A percentile compares a stretch with the other conserved stretches of the same genome.
Conservation (phyloP, 2,329 filamentous ascomycete genomes). For the Botrytis elliptica region DNA sequence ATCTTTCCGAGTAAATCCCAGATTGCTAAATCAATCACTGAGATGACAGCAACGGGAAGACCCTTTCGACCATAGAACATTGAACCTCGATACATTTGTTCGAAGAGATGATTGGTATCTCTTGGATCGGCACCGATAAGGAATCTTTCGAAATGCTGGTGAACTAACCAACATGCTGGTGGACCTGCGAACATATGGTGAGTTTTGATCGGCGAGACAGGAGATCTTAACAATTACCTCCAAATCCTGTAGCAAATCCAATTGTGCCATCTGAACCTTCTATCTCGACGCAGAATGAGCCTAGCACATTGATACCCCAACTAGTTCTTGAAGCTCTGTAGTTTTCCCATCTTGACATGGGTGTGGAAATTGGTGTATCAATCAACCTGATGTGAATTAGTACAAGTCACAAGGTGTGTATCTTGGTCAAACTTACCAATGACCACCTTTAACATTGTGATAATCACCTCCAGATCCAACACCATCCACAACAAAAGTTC, state of each 20-base stretch:
- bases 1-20: slow-evolving; percentile 94
- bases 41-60: slow-evolving; percentile 85
- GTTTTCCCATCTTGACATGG: slow-evolving; percentile 84
- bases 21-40: slow-evolving; percentile 86
- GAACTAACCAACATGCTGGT: slow-evolving; percentile 89
- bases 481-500: slow-evolving; percentile 70
- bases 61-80: slow-evolving; percentile 98
- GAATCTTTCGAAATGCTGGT: slow-evolving; percentile 92
- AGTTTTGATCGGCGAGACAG: slow-evolving; percentile 14
- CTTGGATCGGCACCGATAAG: slow-evolving; percentile 83
- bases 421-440: slow-evolving; percentile 52
- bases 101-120: slow-evolving; percentile 88
- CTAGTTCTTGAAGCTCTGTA: slow-evolving; percentile 85
- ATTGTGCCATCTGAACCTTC: slow-evolving; percentile 89
- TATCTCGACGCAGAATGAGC: slow-evolving; percentile 88
- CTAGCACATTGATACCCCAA: slow-evolving; percentile 94
- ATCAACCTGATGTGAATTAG: slow-evolving; percentile 65
- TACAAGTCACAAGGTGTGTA: not conserved
- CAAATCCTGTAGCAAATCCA: slow-evolving; percentile 91
- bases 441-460: slow-evolving; percentile 80
- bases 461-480: slow-evolving; percentile 72
- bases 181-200: slow-evolving; percentile 53
- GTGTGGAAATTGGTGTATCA: slow-evolving; percentile 87
- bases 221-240: slow-evolving; percentile 50
- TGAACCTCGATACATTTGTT: slow-evolving; percentile 93